A percentile compares a stretch with the other conserved stretches of the same genome.
Conservation (phyloP, 495 filamentous ascomycete genomes). For the Durotheca rogersii region DNA sequence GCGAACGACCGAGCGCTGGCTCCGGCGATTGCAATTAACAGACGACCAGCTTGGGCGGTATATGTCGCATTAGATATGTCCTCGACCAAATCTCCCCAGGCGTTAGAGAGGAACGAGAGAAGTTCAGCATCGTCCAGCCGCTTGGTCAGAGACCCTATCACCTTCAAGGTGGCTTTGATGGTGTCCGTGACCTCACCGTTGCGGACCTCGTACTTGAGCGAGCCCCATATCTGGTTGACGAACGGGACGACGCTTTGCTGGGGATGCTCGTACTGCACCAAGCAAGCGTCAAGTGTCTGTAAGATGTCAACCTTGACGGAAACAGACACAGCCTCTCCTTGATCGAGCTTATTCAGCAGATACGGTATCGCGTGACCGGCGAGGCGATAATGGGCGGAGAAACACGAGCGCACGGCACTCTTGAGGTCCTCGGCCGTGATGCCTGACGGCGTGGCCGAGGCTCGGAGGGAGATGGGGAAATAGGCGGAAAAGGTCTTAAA, state of each 20-base stretch:
- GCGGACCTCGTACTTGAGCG: conserved; percentile 59
- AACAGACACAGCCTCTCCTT: conserved; percentile 50
- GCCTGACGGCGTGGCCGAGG: conserved; percentile 42
- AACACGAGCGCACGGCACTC: conserved; percentile 46
- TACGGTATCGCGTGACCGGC: conserved; percentile 45
- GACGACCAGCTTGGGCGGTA: conserved; percentile 45
- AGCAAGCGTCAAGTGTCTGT: conserved; percentile 48
- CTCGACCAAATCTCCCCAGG: conserved; percentile 45
- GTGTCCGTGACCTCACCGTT: conserved; percentile 55
- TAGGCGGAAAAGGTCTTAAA: conserved; percentile 53
- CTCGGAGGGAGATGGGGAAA: conserved; percentile 54
- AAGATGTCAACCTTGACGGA: conserved; percentile 57
- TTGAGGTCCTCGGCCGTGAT: conserved; percentile 54
- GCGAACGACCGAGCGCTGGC: conserved; percentile 37
- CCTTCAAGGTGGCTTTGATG: conserved; percentile 48
- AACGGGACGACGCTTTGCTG: conserved; percentile 44
- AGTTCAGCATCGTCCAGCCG: conserved; percentile 39
- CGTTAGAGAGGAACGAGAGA: conserved; percentile 38
- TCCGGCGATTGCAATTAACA: conserved; percentile 47
- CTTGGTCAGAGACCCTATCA: conserved; percentile 45
- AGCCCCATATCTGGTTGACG: conserved; percentile 51
- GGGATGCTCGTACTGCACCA: conserved; percentile 43
- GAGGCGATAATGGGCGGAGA: conserved; percentile 44
- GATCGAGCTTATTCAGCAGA: conserved; percentile 51
- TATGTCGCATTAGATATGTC: conserved; percentile 48